Base-by-base conservation (phyloP, 2,329 filamentous ascomycete species). In the Diplocarpon rosae region DNA sequence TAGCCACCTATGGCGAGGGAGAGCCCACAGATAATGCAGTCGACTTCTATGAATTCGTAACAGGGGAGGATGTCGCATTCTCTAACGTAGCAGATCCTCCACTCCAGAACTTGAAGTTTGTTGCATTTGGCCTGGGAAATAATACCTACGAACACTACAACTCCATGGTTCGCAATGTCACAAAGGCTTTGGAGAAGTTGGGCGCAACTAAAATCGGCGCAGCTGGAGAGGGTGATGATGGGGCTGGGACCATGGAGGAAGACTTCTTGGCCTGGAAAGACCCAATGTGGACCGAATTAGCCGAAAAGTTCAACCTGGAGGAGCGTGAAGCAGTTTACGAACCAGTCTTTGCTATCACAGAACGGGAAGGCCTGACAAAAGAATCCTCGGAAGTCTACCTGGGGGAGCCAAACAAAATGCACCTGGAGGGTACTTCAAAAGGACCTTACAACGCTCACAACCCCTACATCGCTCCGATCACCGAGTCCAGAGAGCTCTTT, bases 61-160 rank as follows among this genome's bases (percentile, higher is more conserved):
- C 77, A 39, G 76, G 76, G 53, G 89, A 96, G 14, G 86, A 92
- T 45, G 72, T 83, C 46, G 69, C 76, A 55, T 96, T 96, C 67
- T 85, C 84, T 55, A 78, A 88, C 60, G 76, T 80, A 57, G 67
- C 66, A 37, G 83, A 90, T 16, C 75, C 82, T 50, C 76, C 90
- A 39, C 77, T 98, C 43, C 72, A 69, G 41, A 89, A 86, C 59
- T 76, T 98, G 62, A 90, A 89, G 65, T 98, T 89, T 62, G 88
- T 98, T 60, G 77, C 88, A 46, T 98, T 98, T 59, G 92, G 92
- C 60, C 79, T 98, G 32, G 92, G 92, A 55, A 98, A 98, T 73
- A 98, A 96, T 72, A 96, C 92, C 24, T 98, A 98, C 64, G 92
- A 98, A 64, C 92, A 98, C 72, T 98, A 95, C 75, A 98, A 98